Evolutionary conservation across 257 asterid species (phyloP), one percentile per base, ranked within the genome.

Genomic region (Voacanga thouarsii): DNA sequence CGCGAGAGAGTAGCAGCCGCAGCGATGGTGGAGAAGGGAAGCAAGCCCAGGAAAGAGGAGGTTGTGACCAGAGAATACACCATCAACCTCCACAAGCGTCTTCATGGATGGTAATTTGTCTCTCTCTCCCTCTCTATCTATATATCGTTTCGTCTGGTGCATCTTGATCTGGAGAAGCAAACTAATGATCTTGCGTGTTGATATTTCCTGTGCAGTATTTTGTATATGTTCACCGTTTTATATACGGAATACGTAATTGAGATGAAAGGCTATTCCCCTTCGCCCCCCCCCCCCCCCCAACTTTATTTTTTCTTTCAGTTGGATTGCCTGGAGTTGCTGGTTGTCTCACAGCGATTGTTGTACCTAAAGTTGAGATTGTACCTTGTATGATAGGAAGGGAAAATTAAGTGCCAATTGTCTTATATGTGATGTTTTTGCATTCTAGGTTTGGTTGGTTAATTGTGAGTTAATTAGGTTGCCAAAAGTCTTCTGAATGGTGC

Each of bases 61-160:
- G 90, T 88, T 63, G 92, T 88, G 47, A 49, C 84, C 53, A 79
- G 90, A 72, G 89, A 88, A 80, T 88, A 86, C 81, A 88, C 88
- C 74, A 75, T 88, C 80, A 88, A 88, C 61, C 88, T 88, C 78
- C 90, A 86, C 85, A 88, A 86, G 79, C 85, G 90, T 61, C 24
- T 88, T 51, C 92, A 88, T 69, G 86, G 92, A 80, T 88, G 92
- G 90, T 88, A 84, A 51, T 7, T 11, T 10, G 2, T 30, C 14
- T 10, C 3, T 33, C 37, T 28, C 7, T 24, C 53, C 53, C 16
- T 30, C 19, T 16, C 12, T 12, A 2, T 51, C 12, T 16, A 0
- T 15, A 2, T 14, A 28, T 63, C 57, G 3, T 14, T 63, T 63
- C 57, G 3, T 63, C 11, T 63, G 12, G 23, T 28, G 21, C 43